phyloP scores from a whole-genome alignment of 495 filamentous ascomycete species.

The Neurospora sp. region DNA sequence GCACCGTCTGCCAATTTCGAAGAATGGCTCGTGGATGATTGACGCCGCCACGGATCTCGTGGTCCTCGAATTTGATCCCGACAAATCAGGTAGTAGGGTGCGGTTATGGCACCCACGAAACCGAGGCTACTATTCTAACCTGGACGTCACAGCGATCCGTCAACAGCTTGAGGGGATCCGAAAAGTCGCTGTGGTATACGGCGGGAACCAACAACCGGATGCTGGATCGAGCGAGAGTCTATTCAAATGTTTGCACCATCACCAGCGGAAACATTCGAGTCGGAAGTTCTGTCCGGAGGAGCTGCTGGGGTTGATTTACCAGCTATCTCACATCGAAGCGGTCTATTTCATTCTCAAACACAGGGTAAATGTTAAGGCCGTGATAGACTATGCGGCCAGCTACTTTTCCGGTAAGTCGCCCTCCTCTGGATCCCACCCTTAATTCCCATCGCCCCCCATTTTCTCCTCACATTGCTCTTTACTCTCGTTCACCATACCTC shows the following conservation, averaged over 20 bases:
- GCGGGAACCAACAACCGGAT: neutral
- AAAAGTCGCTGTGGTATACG: neutral
- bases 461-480: too few species aligned
- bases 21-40: neutral
- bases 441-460: too few species aligned
- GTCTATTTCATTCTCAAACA: slow-evolving; percentile 13
- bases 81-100: neutral
- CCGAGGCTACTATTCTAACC: neutral
- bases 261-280: neutral
- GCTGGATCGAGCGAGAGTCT: neutral
- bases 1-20: neutral
- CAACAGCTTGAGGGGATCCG: neutral
- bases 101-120: neutral
- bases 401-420: neutral
- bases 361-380: neutral
- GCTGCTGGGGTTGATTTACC: slow-evolving; percentile 8
- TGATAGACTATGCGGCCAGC: neutral
- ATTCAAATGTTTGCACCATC: neutral
- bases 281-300: slow-evolving; percentile 6
- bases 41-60: slow-evolving; percentile 3
- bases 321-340: slow-evolving; percentile 12
- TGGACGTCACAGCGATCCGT: neutral
- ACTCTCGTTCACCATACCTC: too few species aligned
- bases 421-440: too few species aligned
- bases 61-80: neutral